A percentile compares a stretch with the other conserved stretches of the same genome.
phyloP scores from a whole-genome alignment of 306 rosid species.

The Datisca glomerata region DNA sequence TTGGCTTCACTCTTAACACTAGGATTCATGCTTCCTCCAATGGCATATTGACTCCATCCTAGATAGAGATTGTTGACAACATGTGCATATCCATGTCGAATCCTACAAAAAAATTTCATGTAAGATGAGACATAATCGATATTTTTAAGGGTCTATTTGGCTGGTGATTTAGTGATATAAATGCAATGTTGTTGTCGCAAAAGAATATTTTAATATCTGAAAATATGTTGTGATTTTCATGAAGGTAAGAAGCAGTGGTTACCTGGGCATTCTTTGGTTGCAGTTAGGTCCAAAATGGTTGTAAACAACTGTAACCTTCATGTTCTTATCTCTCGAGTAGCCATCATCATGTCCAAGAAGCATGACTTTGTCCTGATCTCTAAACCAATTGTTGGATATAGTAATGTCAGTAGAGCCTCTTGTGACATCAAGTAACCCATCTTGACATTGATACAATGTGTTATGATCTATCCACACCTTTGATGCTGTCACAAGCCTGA shows the following conservation, averaged over 20 bases:
- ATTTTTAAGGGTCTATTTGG: no score
- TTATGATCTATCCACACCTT: slow-evolving; percentile 43
- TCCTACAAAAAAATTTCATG: slow-evolving; percentile 10
- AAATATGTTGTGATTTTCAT: no score
- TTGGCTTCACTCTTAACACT: slow-evolving; percentile 35
- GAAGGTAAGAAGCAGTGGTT: no score
- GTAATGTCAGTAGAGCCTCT: slow-evolving; percentile 31
- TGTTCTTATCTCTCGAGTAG: slow-evolving; percentile 17
- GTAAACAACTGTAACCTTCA: slow-evolving; percentile 27
- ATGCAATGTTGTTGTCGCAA: no score
- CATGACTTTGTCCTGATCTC: slow-evolving; percentile 35
- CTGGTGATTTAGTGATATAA: no score
- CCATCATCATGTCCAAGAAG: slow-evolving; percentile 40
- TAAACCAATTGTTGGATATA: slow-evolving; percentile 33
- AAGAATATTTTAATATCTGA: no score
- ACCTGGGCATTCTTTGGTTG: slow-evolving; percentile 45
- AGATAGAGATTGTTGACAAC: slow-evolving; percentile 28
- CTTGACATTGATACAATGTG: slow-evolving; percentile 24
- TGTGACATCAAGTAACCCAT: slow-evolving; percentile 32
- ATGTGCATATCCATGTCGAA: slow-evolving; percentile 30
- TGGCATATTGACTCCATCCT: slow-evolving; percentile 31
- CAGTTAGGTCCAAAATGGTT: slow-evolving; percentile 40
- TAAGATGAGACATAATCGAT: no score
- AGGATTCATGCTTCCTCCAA: slow-evolving; percentile 39
- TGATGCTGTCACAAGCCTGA: slow-evolving; percentile 19